Evolutionary conservation across 2,329 filamentous ascomycete genomes (phyloP).

Genomic region (Mollisia scopiformis): DNA sequence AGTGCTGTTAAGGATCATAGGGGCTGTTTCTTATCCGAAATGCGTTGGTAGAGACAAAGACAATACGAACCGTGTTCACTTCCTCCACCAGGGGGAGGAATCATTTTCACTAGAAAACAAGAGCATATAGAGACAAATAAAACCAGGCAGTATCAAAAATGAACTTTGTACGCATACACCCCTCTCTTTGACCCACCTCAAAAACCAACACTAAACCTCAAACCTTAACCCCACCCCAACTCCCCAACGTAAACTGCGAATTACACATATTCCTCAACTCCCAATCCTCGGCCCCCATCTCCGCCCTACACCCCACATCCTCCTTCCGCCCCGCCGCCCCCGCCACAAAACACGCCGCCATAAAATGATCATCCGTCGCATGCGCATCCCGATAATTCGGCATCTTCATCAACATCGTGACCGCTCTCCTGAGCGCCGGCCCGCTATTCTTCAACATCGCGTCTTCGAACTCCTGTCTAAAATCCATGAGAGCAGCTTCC

Average conservation of each 20-base stretch:
- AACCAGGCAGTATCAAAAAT: too few relatives aligned
- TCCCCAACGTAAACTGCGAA: slow-evolving; percentile 35
- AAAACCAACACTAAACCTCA: too few relatives aligned
- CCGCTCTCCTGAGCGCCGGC: slow-evolving; percentile 53
- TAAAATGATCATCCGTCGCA: slow-evolving; percentile 72
- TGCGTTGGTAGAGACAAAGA: too few relatives aligned
- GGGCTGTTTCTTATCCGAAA: too few relatives aligned
- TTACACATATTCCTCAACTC: slow-evolving; percentile 49
- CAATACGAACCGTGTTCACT: too few relatives aligned
- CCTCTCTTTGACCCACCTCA: too few relatives aligned
- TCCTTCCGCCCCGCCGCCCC: slow-evolving; percentile 54
- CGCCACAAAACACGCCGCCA: slow-evolving; percentile 65
- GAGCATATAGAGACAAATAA: too few relatives aligned
- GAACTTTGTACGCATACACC: too few relatives aligned
- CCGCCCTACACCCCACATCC: slow-evolving; percentile 45
- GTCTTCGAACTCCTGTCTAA: slow-evolving; percentile 67
- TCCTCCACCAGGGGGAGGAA: too few relatives aligned
- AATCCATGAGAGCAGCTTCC: slow-evolving; percentile 63
- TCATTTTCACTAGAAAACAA: too few relatives aligned
- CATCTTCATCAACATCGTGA: slow-evolving; percentile 70
- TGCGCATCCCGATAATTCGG: slow-evolving; percentile 68
- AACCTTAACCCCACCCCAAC: too few relatives aligned
- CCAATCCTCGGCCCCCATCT: slow-evolving; percentile 64
- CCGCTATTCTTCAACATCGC: slow-evolving; percentile 57
- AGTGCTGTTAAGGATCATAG: too few relatives aligned